Conservation (phyloP, 805 yeast genomes). For the Lachancea thermotolerans region DNA sequence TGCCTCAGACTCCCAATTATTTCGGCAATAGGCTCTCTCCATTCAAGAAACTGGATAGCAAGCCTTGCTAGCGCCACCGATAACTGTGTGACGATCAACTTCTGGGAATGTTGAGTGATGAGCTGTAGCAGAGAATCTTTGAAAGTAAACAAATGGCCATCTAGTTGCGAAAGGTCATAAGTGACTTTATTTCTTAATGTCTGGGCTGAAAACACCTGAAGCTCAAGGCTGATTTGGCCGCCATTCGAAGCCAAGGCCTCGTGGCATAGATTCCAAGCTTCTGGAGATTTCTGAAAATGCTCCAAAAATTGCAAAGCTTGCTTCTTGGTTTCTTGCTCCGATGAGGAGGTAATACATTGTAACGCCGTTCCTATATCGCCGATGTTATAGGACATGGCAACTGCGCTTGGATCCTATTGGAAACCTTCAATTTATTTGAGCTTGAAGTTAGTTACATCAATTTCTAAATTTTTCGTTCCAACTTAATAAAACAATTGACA, state of each 20-base stretch:
- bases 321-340: conserved; percentile 29
- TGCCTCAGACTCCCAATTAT: conserved; percentile 41
- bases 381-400: conserved; percentile 14
- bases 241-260: conserved; percentile 39
- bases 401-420: background rate
- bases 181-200: conserved; percentile 78
- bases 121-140: conserved; percentile 58
- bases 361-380: conserved; percentile 23
- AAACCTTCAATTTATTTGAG: too few species aligned
- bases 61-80: conserved; percentile 76
- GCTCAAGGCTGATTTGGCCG: conserved; percentile 39
- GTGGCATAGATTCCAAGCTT: conserved; percentile 74
- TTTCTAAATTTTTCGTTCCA: too few species aligned
- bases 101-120: conserved; percentile 39
- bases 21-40: conserved; percentile 69
- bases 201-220: conserved; percentile 82
- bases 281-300: conserved; percentile 71
- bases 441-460: too few species aligned
- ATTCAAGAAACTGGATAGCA: conserved; percentile 65
- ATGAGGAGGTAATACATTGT: conserved; percentile 26
- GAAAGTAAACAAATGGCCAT: conserved; percentile 47
- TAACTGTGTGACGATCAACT: conserved; percentile 73
- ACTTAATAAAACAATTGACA: too few species aligned
- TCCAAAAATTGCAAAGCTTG: conserved; percentile 56
- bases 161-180: conserved; percentile 75